Evolutionary conservation across 495 filamentous ascomycete genomes (phyloP).

Genomic region (Wilcoxina mikolae): DNA sequence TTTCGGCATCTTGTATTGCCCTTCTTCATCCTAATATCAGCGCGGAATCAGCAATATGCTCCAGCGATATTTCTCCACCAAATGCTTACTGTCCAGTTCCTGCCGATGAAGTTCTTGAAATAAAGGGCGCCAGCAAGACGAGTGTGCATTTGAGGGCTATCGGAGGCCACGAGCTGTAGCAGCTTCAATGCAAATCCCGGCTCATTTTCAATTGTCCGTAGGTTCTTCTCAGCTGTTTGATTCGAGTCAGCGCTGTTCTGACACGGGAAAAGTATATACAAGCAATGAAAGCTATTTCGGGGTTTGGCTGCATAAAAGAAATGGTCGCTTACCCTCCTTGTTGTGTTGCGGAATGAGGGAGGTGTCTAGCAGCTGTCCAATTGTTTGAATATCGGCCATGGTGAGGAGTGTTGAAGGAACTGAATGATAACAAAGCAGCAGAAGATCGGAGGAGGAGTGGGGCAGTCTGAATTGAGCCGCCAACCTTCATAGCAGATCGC

Average conservation of each 20-base stretch:
- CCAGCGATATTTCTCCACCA: neutral
- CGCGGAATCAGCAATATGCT: slow-evolving; percentile 10
- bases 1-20: slow-evolving; percentile 66
- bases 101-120: slow-evolving; percentile 96
- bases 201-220: slow-evolving; percentile 61
- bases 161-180: slow-evolving; percentile 71
- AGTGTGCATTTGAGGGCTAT: slow-evolving; percentile 51
- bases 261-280: too few species aligned
- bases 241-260: neutral
- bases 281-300: neutral
- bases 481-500: neutral
- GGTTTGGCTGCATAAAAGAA: slow-evolving; percentile 2
- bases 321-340: slow-evolving; percentile 57
- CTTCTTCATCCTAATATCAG: slow-evolving; percentile 59
- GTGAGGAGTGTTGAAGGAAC: slow-evolving; percentile 21
- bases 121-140: slow-evolving; percentile 81
- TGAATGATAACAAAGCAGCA: neutral
- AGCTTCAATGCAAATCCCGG: slow-evolving; percentile 76
- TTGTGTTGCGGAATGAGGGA: slow-evolving; percentile 73
- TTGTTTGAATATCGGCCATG: slow-evolving; percentile 59
- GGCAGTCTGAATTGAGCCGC: neutral
- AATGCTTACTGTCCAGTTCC: slow-evolving; percentile 59
- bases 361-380: slow-evolving; percentile 67
- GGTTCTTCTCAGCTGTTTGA: slow-evolving; percentile 55
- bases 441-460: neutral